These are phyloP conservation scores for Coemansia sp. DNA, from an alignment of 192 early-diverging fungal genomes.

Conservation along the genomic window DNA sequence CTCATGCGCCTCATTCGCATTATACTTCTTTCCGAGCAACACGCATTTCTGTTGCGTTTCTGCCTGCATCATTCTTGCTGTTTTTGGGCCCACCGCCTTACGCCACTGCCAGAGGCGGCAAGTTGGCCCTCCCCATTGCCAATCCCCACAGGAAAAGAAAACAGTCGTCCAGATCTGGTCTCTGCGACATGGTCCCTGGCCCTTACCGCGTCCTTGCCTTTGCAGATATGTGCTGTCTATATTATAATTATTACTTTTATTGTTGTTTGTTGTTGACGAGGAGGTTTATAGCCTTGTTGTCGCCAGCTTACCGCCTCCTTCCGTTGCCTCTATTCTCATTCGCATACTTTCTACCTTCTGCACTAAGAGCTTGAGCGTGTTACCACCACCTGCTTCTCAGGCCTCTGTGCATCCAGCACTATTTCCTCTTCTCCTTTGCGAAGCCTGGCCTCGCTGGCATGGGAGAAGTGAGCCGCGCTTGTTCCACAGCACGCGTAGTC, in stretches of 20 bases:
- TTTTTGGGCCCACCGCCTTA: neutral
- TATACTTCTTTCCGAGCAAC: conserved; percentile 1
- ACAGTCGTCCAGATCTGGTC: neutral
- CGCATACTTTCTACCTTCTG: neutral
- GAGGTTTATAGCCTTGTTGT: neutral
- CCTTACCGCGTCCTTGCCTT: neutral
- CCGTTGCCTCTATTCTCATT: neutral
- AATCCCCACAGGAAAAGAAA: neutral
- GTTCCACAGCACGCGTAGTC: neutral
- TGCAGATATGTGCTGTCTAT: neutral
- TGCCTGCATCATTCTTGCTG: neutral
- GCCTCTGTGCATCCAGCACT: neutral
- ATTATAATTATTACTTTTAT: neutral
- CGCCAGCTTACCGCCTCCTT: neutral
- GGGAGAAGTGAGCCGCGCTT: neutral
- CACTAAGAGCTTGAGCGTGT: neutral
- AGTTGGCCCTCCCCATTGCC: neutral
- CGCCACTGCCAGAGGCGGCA: neutral
- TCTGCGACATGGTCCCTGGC: neutral
- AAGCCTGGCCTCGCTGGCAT: neutral
- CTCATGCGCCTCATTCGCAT: conserved; percentile 11
- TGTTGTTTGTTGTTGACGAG: neutral
- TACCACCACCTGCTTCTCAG: neutral
- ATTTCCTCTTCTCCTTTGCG: neutral
- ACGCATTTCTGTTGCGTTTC: neutral